Percentiles rank a stretch among this genome's conserved stretches.
Evolutionary conservation across 2,329 filamentous ascomycete genomes (phyloP).

Genomic region (Colletotrichum camelliae): DNA sequence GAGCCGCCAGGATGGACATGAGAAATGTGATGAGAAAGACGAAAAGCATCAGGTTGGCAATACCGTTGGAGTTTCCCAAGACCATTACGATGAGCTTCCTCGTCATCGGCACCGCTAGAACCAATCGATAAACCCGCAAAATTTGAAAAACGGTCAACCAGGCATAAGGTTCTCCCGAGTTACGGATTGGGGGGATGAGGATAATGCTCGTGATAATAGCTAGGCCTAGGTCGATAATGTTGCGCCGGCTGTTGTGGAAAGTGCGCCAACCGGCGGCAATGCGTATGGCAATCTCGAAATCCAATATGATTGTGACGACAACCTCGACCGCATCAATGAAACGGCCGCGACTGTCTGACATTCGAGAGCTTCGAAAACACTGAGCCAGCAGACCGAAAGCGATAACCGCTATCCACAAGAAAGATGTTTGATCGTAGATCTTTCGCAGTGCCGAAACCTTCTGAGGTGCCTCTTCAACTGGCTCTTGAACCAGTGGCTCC

Average conservation of each 20-base stretch:
- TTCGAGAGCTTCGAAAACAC: constrained; percentile 76
- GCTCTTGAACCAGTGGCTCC: constrained; percentile 40
- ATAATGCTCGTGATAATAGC: constrained; percentile 86
- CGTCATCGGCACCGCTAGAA: constrained; percentile 87
- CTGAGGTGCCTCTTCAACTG: constrained; percentile 25
- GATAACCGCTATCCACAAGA: constrained; percentile 84
- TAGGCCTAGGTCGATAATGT: constrained; percentile 80
- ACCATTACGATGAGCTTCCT: constrained; percentile 86
- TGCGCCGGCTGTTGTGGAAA: constrained; percentile 77
- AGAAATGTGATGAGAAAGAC: constrained; percentile 96
- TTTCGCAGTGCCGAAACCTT: constrained; percentile 63
- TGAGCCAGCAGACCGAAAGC: constrained; percentile 81
- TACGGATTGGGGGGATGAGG: constrained; percentile 79
- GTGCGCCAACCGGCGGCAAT: constrained; percentile 79
- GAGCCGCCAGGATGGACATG: constrained; percentile 89
- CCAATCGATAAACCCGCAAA: constrained; percentile 87
- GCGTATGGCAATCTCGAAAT: constrained; percentile 82
- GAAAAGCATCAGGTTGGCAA: constrained; percentile 93
- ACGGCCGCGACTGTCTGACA: constrained; percentile 63
- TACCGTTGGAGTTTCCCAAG: constrained; percentile 88
- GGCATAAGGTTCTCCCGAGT: constrained; percentile 75
- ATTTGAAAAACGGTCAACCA: constrained; percentile 96
- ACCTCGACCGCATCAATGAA: constrained; percentile 79
- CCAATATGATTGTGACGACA: constrained; percentile 76
- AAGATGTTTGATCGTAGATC: constrained; percentile 74